phyloP scores from a whole-genome alignment of 208 protist species.

The Acanthamoeba sp. region DNA sequence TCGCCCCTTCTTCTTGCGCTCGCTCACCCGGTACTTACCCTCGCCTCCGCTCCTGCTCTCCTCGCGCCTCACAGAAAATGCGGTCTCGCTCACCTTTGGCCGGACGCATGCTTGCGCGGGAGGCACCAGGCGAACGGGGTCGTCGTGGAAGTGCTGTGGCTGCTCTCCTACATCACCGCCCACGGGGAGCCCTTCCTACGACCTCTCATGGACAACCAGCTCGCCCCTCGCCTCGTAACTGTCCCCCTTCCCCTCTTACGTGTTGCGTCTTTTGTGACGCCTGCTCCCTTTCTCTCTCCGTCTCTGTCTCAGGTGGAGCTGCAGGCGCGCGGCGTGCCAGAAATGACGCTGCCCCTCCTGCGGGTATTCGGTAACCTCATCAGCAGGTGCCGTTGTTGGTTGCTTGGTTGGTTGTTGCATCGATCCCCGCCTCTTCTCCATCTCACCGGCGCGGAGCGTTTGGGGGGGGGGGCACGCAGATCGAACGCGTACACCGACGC shows the following conservation, averaged over 20 bases:
- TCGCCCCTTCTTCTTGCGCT: not conserved
- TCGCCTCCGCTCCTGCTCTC: not conserved
- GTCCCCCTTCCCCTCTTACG: too few species aligned
- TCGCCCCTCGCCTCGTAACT: too few species aligned
- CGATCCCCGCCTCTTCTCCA: too few species aligned
- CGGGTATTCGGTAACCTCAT: constrained; percentile 34
- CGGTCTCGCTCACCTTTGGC: too few species aligned
- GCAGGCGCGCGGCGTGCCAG: not conserved
- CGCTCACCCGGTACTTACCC: not conserved
- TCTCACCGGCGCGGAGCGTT: not conserved
- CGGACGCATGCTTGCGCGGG: too few species aligned
- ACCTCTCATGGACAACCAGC: too few species aligned
- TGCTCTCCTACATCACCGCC: too few species aligned
- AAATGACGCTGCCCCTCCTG: not conserved
- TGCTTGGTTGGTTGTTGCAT: too few species aligned
- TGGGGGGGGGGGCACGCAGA: not conserved
- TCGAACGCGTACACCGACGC: not conserved
- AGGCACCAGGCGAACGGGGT: too few species aligned
- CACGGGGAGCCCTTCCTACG: too few species aligned
- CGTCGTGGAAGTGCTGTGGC: too few species aligned
- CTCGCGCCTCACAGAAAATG: not conserved
- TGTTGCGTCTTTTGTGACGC: not conserved
- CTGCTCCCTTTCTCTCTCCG: not conserved
- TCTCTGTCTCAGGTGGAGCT: not conserved
- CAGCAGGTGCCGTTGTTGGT: too few species aligned